Conservation (phyloP, 148 eudicot genomes). For the Dianthus caryophyllus region DNA sequence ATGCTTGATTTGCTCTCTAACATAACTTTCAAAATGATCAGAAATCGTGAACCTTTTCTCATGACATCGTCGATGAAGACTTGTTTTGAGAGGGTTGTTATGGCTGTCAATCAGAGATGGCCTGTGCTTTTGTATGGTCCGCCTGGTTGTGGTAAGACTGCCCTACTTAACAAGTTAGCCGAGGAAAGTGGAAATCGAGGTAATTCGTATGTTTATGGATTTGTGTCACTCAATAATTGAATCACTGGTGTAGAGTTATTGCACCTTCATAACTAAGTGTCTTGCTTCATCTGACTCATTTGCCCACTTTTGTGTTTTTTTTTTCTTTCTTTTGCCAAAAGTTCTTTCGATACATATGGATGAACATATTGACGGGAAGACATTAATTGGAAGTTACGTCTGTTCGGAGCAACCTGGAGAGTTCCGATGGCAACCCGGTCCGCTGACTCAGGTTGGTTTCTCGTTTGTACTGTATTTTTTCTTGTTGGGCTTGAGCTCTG, state of each 20-base stretch:
- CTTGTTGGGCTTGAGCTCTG: background rate
- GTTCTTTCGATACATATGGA: slow-evolving; percentile 93
- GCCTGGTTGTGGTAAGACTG: slow-evolving; percentile 87
- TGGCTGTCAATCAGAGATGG: slow-evolving; percentile 90
- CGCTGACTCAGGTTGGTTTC: slow-evolving; percentile 78
- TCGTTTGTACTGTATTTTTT: background rate
- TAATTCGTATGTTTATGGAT: slow-evolving; percentile 16
- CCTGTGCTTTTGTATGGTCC: slow-evolving; percentile 96
- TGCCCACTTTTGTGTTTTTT: background rate
- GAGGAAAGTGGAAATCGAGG: slow-evolving; percentile 61
- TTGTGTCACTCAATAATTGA: background rate
- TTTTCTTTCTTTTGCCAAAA: slow-evolving; percentile 19
- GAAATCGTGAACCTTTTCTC: slow-evolving; percentile 43
- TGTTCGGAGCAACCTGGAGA: slow-evolving; percentile 95
- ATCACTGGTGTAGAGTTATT: background rate
- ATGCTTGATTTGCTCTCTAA: slow-evolving; percentile 8
- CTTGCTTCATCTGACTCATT: slow-evolving; percentile 8
- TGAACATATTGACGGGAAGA: slow-evolving; percentile 96
- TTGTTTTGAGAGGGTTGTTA: slow-evolving; percentile 71
- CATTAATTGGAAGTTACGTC: slow-evolving; percentile 84
- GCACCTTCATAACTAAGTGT: background rate
- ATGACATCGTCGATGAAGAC: slow-evolving; percentile 63
- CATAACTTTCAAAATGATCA: slow-evolving; percentile 5
- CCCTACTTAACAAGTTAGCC: slow-evolving; percentile 64
- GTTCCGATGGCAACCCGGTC: slow-evolving; percentile 99